These are phyloP conservation scores for Neonothopanus nambi DNA, from an alignment of 1,284 basidiomycete species.

Conservation along the genomic window DNA sequence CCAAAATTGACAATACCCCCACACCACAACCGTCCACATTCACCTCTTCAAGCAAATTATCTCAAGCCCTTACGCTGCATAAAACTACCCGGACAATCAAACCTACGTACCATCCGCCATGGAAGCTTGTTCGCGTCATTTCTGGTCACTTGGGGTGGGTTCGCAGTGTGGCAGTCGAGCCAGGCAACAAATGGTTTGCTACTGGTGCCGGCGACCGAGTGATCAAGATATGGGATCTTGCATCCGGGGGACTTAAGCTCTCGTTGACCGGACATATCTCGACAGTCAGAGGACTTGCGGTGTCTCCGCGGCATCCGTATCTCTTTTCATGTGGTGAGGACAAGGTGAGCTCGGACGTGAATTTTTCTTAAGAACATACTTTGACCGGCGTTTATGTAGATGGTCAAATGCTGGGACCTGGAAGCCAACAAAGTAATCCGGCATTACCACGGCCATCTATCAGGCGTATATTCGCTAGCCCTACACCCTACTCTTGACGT, in stretches of 20 bases:
- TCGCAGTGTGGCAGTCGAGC: slow-evolving; percentile 93
- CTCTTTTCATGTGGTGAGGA: slow-evolving; percentile 98
- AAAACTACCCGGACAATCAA: slow-evolving; percentile 92
- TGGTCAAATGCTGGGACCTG: slow-evolving; percentile 99
- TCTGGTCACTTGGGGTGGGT: slow-evolving; percentile 99
- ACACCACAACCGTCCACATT: slow-evolving; percentile 65
- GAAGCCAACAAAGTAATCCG: slow-evolving; percentile 99
- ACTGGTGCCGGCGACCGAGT: slow-evolving; percentile 97
- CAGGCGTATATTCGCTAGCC: slow-evolving; percentile 89
- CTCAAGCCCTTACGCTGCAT: slow-evolving; percentile 85
- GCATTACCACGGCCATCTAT: slow-evolving; percentile 97
- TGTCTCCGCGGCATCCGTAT: slow-evolving; percentile 93
- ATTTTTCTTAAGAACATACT: neutral
- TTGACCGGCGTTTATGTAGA: slow-evolving; percentile 46
- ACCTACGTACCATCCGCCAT: slow-evolving; percentile 92
- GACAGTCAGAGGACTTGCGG: slow-evolving; percentile 92
- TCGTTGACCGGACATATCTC: slow-evolving; percentile 97
- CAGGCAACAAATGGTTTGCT: slow-evolving; percentile 98
- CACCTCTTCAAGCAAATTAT: slow-evolving; percentile 64
- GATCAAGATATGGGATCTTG: slow-evolving; percentile 99
- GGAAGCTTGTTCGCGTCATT: slow-evolving; percentile 97
- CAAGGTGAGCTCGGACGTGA: slow-evolving; percentile 57
- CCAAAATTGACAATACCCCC: slow-evolving; percentile 70
- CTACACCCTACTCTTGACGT: slow-evolving; percentile 96
- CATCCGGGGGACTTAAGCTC: slow-evolving; percentile 92